Conservation (phyloP, 2,329 filamentous ascomycete genomes). For the Hypoxylon sp. region DNA sequence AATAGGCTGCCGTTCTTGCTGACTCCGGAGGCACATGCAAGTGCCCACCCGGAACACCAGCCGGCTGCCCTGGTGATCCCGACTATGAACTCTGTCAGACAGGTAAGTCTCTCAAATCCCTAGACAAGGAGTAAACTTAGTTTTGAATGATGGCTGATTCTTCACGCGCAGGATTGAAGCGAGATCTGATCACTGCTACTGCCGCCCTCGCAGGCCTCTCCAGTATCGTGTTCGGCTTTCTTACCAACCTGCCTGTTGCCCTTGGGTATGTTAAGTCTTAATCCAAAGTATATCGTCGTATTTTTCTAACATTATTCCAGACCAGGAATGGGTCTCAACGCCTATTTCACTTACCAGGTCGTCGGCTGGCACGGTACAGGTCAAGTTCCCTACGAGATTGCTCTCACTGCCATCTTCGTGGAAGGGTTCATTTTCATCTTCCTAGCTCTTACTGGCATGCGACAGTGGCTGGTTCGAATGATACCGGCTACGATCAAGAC, state of each 20-base stretch:
- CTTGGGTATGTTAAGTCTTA: slow-evolving; percentile 72
- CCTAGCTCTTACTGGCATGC: slow-evolving; percentile 76
- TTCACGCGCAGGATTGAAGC: slow-evolving; percentile 68
- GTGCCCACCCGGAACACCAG: slow-evolving; percentile 65
- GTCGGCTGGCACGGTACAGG: slow-evolving; percentile 73
- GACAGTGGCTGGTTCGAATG: slow-evolving; percentile 78
- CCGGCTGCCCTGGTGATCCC: slow-evolving; percentile 63
- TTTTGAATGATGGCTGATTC: slow-evolving; percentile 25
- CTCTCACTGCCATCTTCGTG: slow-evolving; percentile 75
- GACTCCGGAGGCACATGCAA: slow-evolving; percentile 83
- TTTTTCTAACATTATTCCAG: slow-evolving; percentile 55
- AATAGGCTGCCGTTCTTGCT: slow-evolving; percentile 77
- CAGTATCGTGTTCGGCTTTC: slow-evolving; percentile 82
- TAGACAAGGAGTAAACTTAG: not conserved
- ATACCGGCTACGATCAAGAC: slow-evolving; percentile 76
- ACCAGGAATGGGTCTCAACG: slow-evolving; percentile 77
- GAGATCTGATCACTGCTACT: slow-evolving; percentile 86
- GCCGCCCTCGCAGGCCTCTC: slow-evolving; percentile 83
- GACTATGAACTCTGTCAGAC: slow-evolving; percentile 64
- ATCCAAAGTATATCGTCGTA: not conserved
- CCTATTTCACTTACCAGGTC: slow-evolving; percentile 77
- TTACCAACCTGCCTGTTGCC: slow-evolving; percentile 85
- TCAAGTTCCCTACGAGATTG: slow-evolving; percentile 70
- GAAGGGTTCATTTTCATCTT: slow-evolving; percentile 76
- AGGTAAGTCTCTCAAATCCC: slow-evolving; percentile 54